Conservation (phyloP, 176 grass and related monocot genomes). For the maize (Zea mays) region Zm-B73-REFERENCE-NAM-5.0 NC_050097.1:6135501-6136000, state of each 20-base stretch:
- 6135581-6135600: conserved; percentile 50
- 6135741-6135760: not conserved
- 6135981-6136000: not conserved
- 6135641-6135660: conserved; percentile 68
- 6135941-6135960: not conserved
- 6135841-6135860: conserved; percentile 1
- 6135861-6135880: not conserved
- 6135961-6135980: not conserved
- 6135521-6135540: conserved; percentile 43
- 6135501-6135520: conserved; percentile 58
- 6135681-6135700: not conserved
- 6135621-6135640: conserved; percentile 59
- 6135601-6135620: conserved; percentile 56
- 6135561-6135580: conserved; percentile 65
- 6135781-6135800: not conserved
- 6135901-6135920: conserved; percentile 4
- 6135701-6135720: not conserved
- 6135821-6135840: conserved; percentile 28
- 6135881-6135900: conserved; percentile 18
- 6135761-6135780: not conserved
- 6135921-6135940: not conserved
- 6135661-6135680: not conserved
- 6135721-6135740: conserved; percentile 1
- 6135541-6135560: conserved; percentile 74
- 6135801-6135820: conserved; percentile 15